Evolutionary conservation across 2,329 filamentous ascomycete species (phyloP).

Genomic region (Penicillium crustosum): DNA sequence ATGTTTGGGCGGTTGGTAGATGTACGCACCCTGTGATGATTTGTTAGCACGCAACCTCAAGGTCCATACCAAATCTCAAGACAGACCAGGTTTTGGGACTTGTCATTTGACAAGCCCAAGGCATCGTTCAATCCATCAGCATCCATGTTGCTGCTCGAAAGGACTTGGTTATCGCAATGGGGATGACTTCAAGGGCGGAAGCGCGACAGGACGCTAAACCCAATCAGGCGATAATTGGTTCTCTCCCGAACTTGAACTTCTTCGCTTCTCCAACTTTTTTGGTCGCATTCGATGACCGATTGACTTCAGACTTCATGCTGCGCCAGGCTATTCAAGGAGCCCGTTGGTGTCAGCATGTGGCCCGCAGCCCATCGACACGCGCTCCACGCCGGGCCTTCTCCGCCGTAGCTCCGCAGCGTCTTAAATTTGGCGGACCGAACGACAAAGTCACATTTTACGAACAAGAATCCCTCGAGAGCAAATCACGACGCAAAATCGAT

Average conservation of each 20-base stretch:
- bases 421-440: conserved; percentile 38
- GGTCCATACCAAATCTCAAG: not conserved
- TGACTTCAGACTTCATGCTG: conserved; percentile 43
- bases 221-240: conserved; percentile 30
- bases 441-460: conserved; percentile 47
- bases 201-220: conserved; percentile 33
- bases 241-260: conserved; percentile 25
- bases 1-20: conserved; percentile 57
- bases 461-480: conserved; percentile 39
- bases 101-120: conserved; percentile 28
- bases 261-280: conserved; percentile 13
- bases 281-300: conserved; percentile 34
- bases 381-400: conserved; percentile 34
- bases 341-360: conserved; percentile 46
- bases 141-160: conserved; percentile 19
- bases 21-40: conserved; percentile 57
- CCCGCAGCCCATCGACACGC: conserved; percentile 34
- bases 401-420: conserved; percentile 30
- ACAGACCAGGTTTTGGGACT: conserved; percentile 33
- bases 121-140: conserved; percentile 25
- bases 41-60: conserved; percentile 17
- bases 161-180: conserved; percentile 14
- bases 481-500: conserved; percentile 39
- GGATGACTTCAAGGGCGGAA: conserved; percentile 23
- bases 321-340: conserved; percentile 45